phyloP scores from a whole-genome alignment of 371 early-diverging fungal species.

The Mortierella sp. region DNA sequence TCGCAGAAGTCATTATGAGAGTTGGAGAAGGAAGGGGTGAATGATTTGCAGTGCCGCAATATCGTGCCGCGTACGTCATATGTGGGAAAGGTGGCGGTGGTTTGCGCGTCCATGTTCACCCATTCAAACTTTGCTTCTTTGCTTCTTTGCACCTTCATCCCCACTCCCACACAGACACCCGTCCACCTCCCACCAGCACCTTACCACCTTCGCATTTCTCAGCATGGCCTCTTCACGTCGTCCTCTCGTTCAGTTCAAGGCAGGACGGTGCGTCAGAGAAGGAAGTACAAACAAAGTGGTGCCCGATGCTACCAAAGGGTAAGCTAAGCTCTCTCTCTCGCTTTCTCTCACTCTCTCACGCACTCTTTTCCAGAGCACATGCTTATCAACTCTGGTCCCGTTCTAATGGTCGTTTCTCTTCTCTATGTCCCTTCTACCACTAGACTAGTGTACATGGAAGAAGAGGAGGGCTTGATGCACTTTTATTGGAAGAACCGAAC shows the following conservation, averaged over 20 bases:
- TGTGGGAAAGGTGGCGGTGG: no score
- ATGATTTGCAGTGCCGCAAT: no score
- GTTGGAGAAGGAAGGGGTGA: not conserved
- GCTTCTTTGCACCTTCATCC: not conserved
- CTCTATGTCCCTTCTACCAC: no score
- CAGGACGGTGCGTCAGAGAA: constrained; percentile 79
- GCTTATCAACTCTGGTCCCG: not conserved
- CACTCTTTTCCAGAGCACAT: no score
- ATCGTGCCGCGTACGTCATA: no score
- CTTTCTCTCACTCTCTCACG: no score
- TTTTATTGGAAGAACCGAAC: constrained; percentile 82
- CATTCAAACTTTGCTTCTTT: not conserved
- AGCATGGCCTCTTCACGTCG: constrained; percentile 35
- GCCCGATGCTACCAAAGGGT: constrained; percentile 82
- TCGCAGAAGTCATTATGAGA: constrained; percentile 2
- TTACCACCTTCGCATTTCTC: no score
- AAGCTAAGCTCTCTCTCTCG: constrained; percentile 3
- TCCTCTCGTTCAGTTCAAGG: constrained; percentile 75
- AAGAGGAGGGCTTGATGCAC: constrained; percentile 76
- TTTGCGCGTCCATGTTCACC: not conserved
- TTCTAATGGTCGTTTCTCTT: not conserved
- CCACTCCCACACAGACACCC: no score
- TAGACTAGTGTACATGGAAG: constrained; percentile 66
- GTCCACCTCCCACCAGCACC: no score
- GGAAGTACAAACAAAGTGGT: constrained; percentile 69